Conservation (phyloP, 1,139 yeast genomes). For the Nadsonia commutata region DNA sequence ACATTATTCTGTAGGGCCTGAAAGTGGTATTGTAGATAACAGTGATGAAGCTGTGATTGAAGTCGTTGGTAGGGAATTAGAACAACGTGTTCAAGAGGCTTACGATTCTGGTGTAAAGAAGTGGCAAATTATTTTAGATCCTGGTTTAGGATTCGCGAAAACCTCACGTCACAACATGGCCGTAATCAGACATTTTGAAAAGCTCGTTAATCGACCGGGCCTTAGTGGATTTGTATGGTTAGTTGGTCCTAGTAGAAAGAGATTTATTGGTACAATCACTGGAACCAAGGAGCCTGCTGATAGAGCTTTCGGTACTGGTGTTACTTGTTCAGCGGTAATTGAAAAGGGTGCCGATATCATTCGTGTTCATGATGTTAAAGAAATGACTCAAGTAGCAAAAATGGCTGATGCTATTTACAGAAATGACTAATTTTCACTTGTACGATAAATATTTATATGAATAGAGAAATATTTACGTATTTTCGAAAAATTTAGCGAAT, state of each 20-base stretch:
- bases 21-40: constrained; percentile 23
- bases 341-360: constrained; percentile 68
- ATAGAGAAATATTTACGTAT: too few relatives aligned
- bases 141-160: constrained; percentile 94
- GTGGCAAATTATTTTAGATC: constrained; percentile 89
- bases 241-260: constrained; percentile 79
- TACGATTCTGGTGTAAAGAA: constrained; percentile 49
- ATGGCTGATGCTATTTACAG: constrained; percentile 72
- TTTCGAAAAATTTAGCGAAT: too few relatives aligned
- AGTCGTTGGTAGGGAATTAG: constrained; percentile 51
- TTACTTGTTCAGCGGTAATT: constrained; percentile 60
- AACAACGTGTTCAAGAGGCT: constrained; percentile 42
- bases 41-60: constrained; percentile 26
- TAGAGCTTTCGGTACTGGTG: constrained; percentile 64
- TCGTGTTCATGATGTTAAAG: constrained; percentile 74
- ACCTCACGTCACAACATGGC: constrained; percentile 50
- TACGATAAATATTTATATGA: too few relatives aligned
- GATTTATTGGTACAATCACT: constrained; percentile 66
- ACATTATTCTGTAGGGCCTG: constrained; percentile 34
- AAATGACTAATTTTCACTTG: constrained; percentile 5
- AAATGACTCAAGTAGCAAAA: constrained; percentile 45
- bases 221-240: constrained; percentile 43
- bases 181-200: constrained; percentile 38
- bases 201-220: constrained; percentile 21
- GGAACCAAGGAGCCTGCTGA: constrained; percentile 31